Evolutionary conservation across 2,329 filamentous ascomycete species (phyloP).

Genomic region (Exophiala mesophila): DNA sequence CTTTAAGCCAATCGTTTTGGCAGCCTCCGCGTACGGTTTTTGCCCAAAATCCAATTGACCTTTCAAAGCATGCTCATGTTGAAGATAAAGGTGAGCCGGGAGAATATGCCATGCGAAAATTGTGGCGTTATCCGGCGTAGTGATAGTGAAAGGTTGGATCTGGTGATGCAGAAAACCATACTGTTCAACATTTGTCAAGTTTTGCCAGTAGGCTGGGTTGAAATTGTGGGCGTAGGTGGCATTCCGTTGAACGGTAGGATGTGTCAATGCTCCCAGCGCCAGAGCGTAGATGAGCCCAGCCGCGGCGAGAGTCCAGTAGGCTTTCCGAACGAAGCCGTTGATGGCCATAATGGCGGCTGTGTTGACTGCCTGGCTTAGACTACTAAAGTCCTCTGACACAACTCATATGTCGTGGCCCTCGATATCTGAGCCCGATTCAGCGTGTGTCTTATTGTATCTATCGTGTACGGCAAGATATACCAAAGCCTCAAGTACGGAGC

Average conservation of each 20-base stretch:
- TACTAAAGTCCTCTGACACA: no score
- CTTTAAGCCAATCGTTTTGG: conserved; percentile 45
- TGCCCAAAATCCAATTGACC: conserved; percentile 31
- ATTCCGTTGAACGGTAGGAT: conserved; percentile 72
- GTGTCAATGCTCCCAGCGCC: conserved; percentile 61
- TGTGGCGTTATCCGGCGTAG: conserved; percentile 67
- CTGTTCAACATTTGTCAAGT: conserved; percentile 38
- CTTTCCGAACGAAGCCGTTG: conserved; percentile 39
- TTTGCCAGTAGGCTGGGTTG: conserved; percentile 65
- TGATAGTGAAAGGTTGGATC: conserved; percentile 76
- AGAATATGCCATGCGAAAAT: conserved; percentile 90
- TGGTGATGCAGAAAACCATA: conserved; percentile 46
- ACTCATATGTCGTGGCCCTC: neutral
- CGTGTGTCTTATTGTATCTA: no score
- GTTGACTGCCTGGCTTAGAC: no score
- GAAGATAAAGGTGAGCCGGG: conserved; percentile 68
- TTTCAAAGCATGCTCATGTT: conserved; percentile 58
- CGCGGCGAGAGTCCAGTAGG: conserved; percentile 54
- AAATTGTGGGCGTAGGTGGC: conserved; percentile 79
- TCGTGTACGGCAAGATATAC: no score
- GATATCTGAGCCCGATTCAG: no score
- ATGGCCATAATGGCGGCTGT: conserved; percentile 13
- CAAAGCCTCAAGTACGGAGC: no score
- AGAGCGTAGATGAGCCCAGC: conserved; percentile 61
- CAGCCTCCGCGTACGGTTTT: conserved; percentile 38